A percentile compares a stretch with the other conserved stretches of the same genome.
phyloP scores from a whole-genome alignment of 2,329 filamentous ascomycete genomes.

The Madurella mycetomatis region DNA sequence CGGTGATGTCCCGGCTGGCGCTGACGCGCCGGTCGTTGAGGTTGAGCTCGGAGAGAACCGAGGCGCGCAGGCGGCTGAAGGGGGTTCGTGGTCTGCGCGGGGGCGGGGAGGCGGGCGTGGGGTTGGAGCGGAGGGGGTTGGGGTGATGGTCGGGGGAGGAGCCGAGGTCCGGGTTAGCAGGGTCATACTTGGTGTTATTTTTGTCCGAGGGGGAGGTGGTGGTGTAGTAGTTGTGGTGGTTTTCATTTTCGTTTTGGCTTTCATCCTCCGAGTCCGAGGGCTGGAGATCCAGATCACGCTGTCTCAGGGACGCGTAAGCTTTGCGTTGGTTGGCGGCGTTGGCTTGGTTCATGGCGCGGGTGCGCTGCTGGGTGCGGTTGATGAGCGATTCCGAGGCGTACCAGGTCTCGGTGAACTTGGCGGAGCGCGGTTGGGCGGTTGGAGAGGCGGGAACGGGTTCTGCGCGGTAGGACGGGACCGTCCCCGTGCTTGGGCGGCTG shows the following conservation, averaged over 20 bases:
- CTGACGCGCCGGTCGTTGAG: constrained; percentile 42
- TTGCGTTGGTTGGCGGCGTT: constrained; percentile 31
- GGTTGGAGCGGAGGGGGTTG: constrained; percentile 53
- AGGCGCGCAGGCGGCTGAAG: constrained; percentile 26
- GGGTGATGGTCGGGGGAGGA: constrained; percentile 33
- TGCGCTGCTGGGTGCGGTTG: constrained; percentile 50
- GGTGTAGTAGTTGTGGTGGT: constrained; percentile 22
- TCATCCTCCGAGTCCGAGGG: constrained; percentile 37
- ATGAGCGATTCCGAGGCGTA: constrained; percentile 51
- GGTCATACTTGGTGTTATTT: constrained; percentile 22
- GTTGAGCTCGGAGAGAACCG: constrained; percentile 43
- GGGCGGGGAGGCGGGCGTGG: constrained; percentile 29
- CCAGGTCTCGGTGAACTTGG: constrained; percentile 53
- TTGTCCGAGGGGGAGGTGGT: constrained; percentile 18
- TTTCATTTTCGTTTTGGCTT: constrained; percentile 31
- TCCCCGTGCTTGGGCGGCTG: constrained; percentile 25
- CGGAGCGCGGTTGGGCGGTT: constrained; percentile 35
- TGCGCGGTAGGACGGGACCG: constrained; percentile 23
- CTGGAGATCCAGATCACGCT: constrained; percentile 34
- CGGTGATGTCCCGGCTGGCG: constrained; percentile 44
- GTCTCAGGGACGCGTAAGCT: constrained; percentile 44
- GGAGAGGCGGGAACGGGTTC: constrained; percentile 15
- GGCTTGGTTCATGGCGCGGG: constrained; percentile 38
- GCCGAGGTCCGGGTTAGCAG: constrained; percentile 14
- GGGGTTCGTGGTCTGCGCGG: constrained; percentile 36